These are phyloP conservation scores for Phialophora tarda DNA, from an alignment of 2,329 filamentous ascomycete genomes.

Conservation along the genomic window DNA sequence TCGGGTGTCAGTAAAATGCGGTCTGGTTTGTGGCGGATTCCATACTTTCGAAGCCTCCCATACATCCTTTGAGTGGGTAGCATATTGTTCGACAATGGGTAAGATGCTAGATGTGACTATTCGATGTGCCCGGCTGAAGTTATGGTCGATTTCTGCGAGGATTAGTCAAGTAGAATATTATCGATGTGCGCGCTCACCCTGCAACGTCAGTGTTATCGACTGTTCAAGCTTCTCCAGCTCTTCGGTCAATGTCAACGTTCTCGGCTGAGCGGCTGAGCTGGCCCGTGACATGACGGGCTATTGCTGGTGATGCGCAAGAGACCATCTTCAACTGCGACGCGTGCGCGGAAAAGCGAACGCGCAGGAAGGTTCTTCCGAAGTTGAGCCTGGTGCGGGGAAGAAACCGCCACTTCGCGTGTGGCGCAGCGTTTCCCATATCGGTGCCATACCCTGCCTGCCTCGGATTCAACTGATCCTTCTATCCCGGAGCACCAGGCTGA, in stretches of 20 bases:
- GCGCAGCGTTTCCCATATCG: slow-evolving; percentile 23
- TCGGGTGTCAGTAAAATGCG: neutral
- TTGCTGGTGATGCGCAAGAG: neutral
- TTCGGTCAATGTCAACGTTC: slow-evolving; percentile 80
- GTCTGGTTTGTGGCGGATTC: neutral
- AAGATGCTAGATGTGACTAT: slow-evolving; percentile 94
- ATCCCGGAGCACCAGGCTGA: slow-evolving; percentile 27
- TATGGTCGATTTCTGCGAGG: slow-evolving; percentile 87
- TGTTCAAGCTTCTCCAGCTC: slow-evolving; percentile 96
- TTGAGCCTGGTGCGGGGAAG: slow-evolving; percentile 14
- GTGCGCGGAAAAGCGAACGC: neutral
- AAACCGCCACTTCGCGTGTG: slow-evolving; percentile 20
- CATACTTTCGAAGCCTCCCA: slow-evolving; percentile 94
- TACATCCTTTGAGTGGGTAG: slow-evolving; percentile 87
- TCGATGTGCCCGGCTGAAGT: slow-evolving; percentile 94
- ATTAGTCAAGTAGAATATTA: neutral
- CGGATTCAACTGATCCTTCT: slow-evolving; percentile 1
- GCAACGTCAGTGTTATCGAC: slow-evolving; percentile 91
- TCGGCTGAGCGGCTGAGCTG: slow-evolving; percentile 40
- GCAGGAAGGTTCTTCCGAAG: slow-evolving; percentile 3
- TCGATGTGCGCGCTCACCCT: slow-evolving; percentile 63
- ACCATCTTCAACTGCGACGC: slow-evolving; percentile 7
- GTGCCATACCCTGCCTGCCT: slow-evolving; percentile 5
- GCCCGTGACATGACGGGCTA: slow-evolving; percentile 32
- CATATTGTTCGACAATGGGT: slow-evolving; percentile 92